Evolutionary conservation across 306 rosid genomes (phyloP), one percentile per base, ranked within the genome.

Genomic region (Cucurbita ficifolia): DNA sequence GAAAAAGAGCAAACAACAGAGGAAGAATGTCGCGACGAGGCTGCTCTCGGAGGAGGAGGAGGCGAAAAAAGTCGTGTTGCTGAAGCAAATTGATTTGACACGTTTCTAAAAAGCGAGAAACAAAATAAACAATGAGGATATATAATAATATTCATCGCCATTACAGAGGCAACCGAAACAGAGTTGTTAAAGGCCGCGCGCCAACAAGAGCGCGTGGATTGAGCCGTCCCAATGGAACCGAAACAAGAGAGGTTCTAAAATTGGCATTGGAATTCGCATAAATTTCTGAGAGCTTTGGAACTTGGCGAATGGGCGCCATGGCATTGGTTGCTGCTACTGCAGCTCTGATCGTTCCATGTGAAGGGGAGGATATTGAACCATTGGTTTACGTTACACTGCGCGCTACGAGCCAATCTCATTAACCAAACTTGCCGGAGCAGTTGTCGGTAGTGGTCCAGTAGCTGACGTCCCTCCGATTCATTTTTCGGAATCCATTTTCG

Each of bases 1-100:
- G 83, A 70, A 74, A 84, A 76, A 69, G 72, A 73, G 43, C 85
- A 73, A 40, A 64, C 58, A 68, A 77, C 10, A 21, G 24, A 76
- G 42, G 52, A 65, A 21, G 75, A 62, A 75, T 42, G 45, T 52
- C 14, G 77, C 2, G 76, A 5, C 16, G 33, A 14, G 6, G 43
- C 29, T 21, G 43, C 29, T 21, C 39, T 13, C 10, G 8, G 16
- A 13, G 36, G 4, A 42, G 53, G 55, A 73, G 22, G 67, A 14
- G 19, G 45, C 65, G 65, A 59, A 59, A 18, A 33, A 42, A 59
- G 42, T 59, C 42, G 65, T 33, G 11, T 14, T 12, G 9, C 5
- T 3, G 17, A 9, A 40, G 70, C 5, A n/a, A 63, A 5, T 45
- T 9, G 17, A 4, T 63, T 63, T n/a, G 50, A 38, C 50, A 9